Evolutionary conservation across 2,329 filamentous ascomycete species (phyloP), one percentile per base, ranked within the genome.

Genomic region (Clonostachys rosea): DNA sequence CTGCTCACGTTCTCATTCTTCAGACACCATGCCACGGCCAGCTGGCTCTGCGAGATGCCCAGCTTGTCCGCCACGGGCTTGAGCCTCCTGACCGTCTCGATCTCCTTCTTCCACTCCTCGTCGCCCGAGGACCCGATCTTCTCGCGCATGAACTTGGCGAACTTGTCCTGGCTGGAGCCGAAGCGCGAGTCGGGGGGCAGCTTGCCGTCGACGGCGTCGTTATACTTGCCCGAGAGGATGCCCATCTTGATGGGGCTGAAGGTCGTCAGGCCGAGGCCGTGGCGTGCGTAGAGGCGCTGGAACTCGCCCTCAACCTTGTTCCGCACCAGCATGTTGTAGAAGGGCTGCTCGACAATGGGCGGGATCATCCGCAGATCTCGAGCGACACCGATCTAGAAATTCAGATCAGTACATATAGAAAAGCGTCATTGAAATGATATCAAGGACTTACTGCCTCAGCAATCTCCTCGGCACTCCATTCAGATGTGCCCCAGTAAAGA

Each of bases 401-500:
- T 37, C 20, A 46, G 4, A 4, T 30, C 3, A 30, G 10, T 30
- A 30, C 9, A n/a, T 41, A 35, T n/a, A 4, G 17, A n/a, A 34
- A 34, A 16, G 13, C 5, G 7, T 4, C n/a, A 4, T 17, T 20
- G n/a, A 6, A 4, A 40, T 0, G 11, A 11, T 14, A 16, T 16
- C 16, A 16, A 16, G 16, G 16, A 16, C 59, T 50, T 52, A 61
- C 59, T 2, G 84, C 84, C 49, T 81, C 73, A 6, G 76, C 74
- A 56, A 87, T 86, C 67, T 87, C 83, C 52, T 80, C 75, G n/a
- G 84, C 82, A 47, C 73, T 74, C 84, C 84, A 87, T 62, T 87
- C 83, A 2, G 80, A 84, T 1, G 84, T 87, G 37, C 83, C 84
- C 84, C 84, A 87, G 70, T 87, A 87, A 53, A 87, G 76, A 2